Conservation (phyloP, 768 basidiomycete species). For the Hortiboletus flavorubellus region DNA sequence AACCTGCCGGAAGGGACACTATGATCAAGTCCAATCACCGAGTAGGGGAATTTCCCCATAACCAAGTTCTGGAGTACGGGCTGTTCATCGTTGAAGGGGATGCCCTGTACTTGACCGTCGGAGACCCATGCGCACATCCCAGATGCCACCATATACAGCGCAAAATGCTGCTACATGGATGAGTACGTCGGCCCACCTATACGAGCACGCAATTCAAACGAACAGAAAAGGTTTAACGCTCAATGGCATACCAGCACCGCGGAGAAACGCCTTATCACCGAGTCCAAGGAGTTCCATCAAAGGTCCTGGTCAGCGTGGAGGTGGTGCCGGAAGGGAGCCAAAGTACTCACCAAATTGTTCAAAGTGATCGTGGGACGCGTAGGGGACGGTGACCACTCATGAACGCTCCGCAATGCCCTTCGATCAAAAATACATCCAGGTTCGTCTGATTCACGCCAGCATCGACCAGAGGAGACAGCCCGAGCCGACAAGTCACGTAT, state of each 20-base stretch:
- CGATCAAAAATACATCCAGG: not conserved
- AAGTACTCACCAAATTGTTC: constrained; percentile 2
- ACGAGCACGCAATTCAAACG: not conserved
- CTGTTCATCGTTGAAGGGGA: not conserved
- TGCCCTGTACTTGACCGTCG: constrained; percentile 66
- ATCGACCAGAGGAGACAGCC: constrained; percentile 4
- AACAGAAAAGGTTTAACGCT: not conserved
- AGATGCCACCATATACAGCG: not conserved
- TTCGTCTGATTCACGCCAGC: not conserved
- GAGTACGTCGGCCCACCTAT: not conserved
- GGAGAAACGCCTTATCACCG: constrained; percentile 5
- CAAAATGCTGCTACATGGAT: not conserved
- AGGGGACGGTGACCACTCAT: constrained; percentile 1
- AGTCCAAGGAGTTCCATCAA: not conserved
- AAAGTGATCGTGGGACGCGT: not conserved
- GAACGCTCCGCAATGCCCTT: not conserved
- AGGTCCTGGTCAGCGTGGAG: not conserved
- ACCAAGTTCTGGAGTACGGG: not conserved
- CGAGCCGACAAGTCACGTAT: not conserved
- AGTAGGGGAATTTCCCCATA: not conserved
- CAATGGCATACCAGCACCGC: not conserved
- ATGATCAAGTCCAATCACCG: not conserved
- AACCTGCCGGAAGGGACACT: not conserved
- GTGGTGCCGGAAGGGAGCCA: not conserved
- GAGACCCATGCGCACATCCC: not conserved